These are phyloP conservation scores for Ammopiptanthus mongolicus DNA, from an alignment of 306 rosid genomes.

Conservation along the genomic window DNA sequence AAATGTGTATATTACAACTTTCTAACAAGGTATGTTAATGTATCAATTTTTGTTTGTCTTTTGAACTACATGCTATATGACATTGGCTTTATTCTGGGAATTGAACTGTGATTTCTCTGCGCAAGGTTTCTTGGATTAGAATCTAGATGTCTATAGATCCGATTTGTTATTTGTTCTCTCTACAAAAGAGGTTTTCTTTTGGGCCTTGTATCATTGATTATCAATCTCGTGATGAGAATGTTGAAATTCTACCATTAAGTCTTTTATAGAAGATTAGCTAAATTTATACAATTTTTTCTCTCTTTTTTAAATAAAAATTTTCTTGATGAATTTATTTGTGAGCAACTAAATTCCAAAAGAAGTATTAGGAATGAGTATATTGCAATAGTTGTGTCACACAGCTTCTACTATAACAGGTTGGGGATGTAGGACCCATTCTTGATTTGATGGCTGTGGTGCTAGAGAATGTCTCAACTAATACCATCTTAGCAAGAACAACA, in stretches of 20 bases:
- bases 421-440: slow-evolving; percentile 89
- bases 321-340: background rate
- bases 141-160: slow-evolving; percentile 3
- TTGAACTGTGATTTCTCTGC: background rate
- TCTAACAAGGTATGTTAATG: slow-evolving; percentile 58
- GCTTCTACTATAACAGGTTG: slow-evolving; percentile 51
- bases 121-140: background rate
- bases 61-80: background rate
- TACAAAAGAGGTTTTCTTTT: background rate
- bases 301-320: background rate
- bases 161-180: background rate
- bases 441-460: slow-evolving; percentile 86
- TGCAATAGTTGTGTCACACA: slow-evolving; percentile 8
- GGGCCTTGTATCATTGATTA: background rate
- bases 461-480: slow-evolving; percentile 59
- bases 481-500: slow-evolving; percentile 68
- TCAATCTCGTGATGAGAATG: background rate
- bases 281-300: background rate
- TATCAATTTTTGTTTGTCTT: background rate
- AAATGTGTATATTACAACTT: slow-evolving; percentile 69
- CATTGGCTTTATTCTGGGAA: background rate
- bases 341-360: background rate
- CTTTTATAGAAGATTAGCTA: background rate
- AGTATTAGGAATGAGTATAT: slow-evolving; percentile 14
- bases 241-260: slow-evolving; percentile 4